Conservation (phyloP, 305 asterid species). For the Fraxinus albicans region DNA sequence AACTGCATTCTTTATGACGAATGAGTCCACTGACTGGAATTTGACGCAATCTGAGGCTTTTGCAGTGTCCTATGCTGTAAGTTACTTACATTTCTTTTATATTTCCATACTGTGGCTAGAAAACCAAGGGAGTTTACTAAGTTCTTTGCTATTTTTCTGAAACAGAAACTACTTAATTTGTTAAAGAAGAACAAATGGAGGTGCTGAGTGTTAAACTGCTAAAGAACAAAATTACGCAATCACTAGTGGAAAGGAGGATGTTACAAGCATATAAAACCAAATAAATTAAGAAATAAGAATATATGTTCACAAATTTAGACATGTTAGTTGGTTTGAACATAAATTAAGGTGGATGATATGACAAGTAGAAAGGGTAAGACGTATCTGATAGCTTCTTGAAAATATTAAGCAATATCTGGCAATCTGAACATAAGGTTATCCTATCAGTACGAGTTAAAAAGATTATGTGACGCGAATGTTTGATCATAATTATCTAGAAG, state of each 20-base stretch:
- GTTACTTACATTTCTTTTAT: conserved; percentile 25
- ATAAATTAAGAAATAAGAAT: not conserved
- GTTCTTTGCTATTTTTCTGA: not conserved
- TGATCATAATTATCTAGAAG: not conserved
- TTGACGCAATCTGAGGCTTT: conserved; percentile 68
- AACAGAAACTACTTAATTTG: not conserved
- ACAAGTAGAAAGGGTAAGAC: not conserved
- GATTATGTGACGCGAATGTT: not conserved
- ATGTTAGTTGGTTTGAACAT: not conserved
- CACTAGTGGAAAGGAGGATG: not conserved
- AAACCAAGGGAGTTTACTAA: conserved; percentile 5
- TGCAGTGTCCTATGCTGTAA: conserved; percentile 91
- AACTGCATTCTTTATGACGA: conserved; percentile 55
- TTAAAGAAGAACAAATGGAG: not conserved
- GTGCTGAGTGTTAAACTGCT: not conserved
- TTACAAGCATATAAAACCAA: not conserved
- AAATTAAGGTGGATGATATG: not conserved
- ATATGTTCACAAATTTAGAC: not conserved
- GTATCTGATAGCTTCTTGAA: not conserved
- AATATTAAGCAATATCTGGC: not conserved
- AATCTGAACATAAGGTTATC: not conserved
- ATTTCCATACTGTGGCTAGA: not conserved
- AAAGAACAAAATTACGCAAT: not conserved
- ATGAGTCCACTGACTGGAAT: conserved; percentile 70
- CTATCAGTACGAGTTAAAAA: not conserved